These are phyloP conservation scores for Yamadazyma jaroonii DNA, from an alignment of 1,139 yeast genomes.

Conservation along the genomic window DNA sequence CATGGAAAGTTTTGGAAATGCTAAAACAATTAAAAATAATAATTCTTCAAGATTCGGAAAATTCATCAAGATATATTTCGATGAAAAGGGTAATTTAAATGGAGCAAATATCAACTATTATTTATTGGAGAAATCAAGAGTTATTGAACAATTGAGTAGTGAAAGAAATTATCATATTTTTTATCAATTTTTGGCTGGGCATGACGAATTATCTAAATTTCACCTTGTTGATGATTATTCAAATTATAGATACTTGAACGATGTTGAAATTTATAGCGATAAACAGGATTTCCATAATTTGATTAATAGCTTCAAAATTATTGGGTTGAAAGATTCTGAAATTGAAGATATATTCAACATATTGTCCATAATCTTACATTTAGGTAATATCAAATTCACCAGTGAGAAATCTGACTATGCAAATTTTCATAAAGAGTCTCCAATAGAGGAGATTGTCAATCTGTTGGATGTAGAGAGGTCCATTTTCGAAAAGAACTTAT, in stretches of 20 bases:
- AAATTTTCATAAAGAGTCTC: slow-evolving; percentile 51
- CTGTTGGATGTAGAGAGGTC: slow-evolving; percentile 63
- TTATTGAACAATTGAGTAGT: slow-evolving; percentile 67
- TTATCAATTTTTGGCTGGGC: slow-evolving; percentile 79
- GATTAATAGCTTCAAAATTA: slow-evolving; percentile 63
- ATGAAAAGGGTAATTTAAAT: slow-evolving; percentile 61
- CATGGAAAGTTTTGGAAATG: slow-evolving; percentile 94
- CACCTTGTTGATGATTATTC: slow-evolving; percentile 45
- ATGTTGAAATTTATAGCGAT: slow-evolving; percentile 44
- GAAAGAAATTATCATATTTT: slow-evolving; percentile 94
- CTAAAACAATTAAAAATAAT: slow-evolving; percentile 91
- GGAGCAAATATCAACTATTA: slow-evolving; percentile 97
- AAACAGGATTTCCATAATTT: slow-evolving; percentile 60
- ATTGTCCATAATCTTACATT: slow-evolving; percentile 74
- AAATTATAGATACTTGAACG: slow-evolving; percentile 57
- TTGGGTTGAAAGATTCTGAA: slow-evolving; percentile 65
- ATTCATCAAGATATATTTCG: slow-evolving; percentile 84
- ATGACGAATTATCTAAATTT: slow-evolving; percentile 49
- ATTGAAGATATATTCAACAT: slow-evolving; percentile 60
- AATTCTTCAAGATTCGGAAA: slow-evolving; percentile 97
- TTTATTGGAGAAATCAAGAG: slow-evolving; percentile 88
- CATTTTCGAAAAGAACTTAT: slow-evolving; percentile 54
- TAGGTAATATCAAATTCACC: slow-evolving; percentile 80
- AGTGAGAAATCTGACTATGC: slow-evolving; percentile 83
- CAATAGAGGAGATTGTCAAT: slow-evolving; percentile 55